Percentiles rank a stretch among this genome's conserved stretches.
Evolutionary conservation across 306 rosid genomes (phyloP).

Genomic region (Trichosanthes truncata): DNA sequence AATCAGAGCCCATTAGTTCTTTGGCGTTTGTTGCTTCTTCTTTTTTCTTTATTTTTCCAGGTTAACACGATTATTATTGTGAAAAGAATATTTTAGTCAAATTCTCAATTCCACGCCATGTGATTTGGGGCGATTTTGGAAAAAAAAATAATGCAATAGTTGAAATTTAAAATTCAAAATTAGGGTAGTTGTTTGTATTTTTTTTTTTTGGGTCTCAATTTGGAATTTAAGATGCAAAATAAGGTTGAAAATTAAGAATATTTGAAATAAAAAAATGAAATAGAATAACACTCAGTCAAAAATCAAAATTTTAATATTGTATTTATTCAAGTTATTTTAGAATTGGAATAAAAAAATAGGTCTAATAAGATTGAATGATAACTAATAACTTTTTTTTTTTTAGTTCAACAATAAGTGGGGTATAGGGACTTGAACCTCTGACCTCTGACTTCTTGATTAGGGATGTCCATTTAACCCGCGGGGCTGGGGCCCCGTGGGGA

Average conservation of each 20-base stretch:
- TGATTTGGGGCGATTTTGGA: background rate
- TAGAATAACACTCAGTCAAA: background rate
- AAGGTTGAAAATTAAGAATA: background rate
- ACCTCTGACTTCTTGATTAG: too few relatives aligned
- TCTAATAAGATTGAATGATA: too few relatives aligned
- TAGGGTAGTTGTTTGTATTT: background rate
- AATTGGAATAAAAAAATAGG: background rate
- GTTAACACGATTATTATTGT: background rate
- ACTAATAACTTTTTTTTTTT: too few relatives aligned
- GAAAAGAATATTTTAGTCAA: background rate
- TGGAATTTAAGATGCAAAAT: background rate
- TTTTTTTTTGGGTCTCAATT: background rate
- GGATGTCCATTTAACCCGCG: too few relatives aligned
- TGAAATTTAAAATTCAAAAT: background rate
- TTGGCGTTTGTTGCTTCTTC: background rate
- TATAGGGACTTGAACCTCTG: too few relatives aligned
- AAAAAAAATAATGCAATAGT: background rate
- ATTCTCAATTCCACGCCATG: background rate
- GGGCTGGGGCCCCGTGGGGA: too few relatives aligned
- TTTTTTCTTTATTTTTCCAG: background rate
- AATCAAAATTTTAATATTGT: background rate
- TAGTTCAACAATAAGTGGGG: too few relatives aligned
- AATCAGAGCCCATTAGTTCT: background rate
- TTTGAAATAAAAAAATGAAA: background rate
- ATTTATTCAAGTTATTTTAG: background rate